phyloP scores from a whole-genome alignment of 2,329 filamentous ascomycete species.

The Bipolaris sorokiniana region DNA sequence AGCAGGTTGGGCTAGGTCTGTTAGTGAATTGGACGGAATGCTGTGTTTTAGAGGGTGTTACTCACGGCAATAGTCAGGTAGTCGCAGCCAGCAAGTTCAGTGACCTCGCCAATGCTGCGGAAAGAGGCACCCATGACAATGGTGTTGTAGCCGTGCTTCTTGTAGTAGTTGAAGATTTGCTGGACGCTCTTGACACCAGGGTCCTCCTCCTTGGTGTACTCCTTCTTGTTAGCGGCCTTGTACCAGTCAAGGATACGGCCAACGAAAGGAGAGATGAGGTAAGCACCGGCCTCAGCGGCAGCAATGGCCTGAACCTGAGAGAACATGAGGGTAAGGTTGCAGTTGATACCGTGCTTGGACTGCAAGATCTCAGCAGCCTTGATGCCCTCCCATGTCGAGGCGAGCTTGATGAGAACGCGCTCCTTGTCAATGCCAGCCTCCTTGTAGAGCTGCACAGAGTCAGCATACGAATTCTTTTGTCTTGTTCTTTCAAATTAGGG shows the following conservation, averaged over 20 bases:
- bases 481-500: not conserved
- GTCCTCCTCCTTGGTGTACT: conserved; percentile 87
- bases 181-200: conserved; percentile 94
- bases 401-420: conserved; percentile 97
- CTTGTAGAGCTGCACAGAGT: conserved; percentile 80
- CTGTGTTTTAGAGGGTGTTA: conserved; percentile 22
- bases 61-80: conserved; percentile 96
- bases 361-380: conserved; percentile 97
- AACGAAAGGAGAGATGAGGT: conserved; percentile 99
- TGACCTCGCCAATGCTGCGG: conserved; percentile 95
- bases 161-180: conserved; percentile 99
- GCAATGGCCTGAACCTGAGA: conserved; percentile 92
- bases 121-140: conserved; percentile 99
- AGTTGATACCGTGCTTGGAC: conserved; percentile 94
- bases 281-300: conserved; percentile 91
- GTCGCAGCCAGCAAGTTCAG: conserved; percentile 96
- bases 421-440: conserved; percentile 89
- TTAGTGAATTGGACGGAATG: conserved; percentile 17
- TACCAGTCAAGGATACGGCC: conserved; percentile 99
- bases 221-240: conserved; percentile 95
- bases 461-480: conserved; percentile 21
- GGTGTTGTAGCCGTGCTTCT: conserved; percentile 99
- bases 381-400: conserved; percentile 99
- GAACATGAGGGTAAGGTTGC: conserved; percentile 99
- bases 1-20: conserved; percentile 78